Base-by-base conservation (phyloP, 352 stramenopile genomes). In the Pythium dissimile region DNA sequence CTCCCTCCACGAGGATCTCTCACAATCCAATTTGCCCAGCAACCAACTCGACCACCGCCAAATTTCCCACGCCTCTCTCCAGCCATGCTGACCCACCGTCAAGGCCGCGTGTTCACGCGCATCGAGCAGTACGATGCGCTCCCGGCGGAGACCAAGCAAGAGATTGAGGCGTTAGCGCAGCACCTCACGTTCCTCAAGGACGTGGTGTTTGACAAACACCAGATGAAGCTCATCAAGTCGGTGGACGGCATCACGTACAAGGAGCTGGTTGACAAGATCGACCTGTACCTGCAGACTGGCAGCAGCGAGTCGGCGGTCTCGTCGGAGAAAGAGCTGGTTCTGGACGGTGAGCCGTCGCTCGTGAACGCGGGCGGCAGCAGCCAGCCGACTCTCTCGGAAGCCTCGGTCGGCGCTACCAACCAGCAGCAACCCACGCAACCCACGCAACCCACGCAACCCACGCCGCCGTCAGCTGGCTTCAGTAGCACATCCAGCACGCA, bases 241-340 rank as follows among this genome's bases (percentile, higher is more conserved):
- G 54, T 69, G 21, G 67, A 69, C 56, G 75, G 72, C 45, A 65
- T 69, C 20, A 70, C 71, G 24, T 70, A 67, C 42, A 80, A 77
- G 57, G 57, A 63, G n/a, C 66, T 85, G 21, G 39, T 80, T 16
- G 75, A 85, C 37, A 65, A 64, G 31, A 41, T 85, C 11, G 55
- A 69, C 53, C 72, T 70, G 57, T 82, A 71, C 66, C 44, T 85
- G 3, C 15, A 42, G 16, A 20, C 35, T 3, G 50, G 57, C 24
- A n/a, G n/a, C 8, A 15, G 2, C 37, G 18, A n/a, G n/a, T n/a
- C n/a, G n/a, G n/a, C n/a, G n/a, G n/a, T n/a, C n/a, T n/a, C n/a
- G n/a, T n/a, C n/a, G n/a, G n/a, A n/a, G n/a, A n/a, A n/a, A n/a
- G n/a, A n/a, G n/a, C n/a, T n/a, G n/a, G n/a, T n/a, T n/a, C n/a